These are phyloP conservation scores for Chlamydomonas urium DNA, from an alignment of 139 green algal genomes.

Conservation along the genomic window DNA sequence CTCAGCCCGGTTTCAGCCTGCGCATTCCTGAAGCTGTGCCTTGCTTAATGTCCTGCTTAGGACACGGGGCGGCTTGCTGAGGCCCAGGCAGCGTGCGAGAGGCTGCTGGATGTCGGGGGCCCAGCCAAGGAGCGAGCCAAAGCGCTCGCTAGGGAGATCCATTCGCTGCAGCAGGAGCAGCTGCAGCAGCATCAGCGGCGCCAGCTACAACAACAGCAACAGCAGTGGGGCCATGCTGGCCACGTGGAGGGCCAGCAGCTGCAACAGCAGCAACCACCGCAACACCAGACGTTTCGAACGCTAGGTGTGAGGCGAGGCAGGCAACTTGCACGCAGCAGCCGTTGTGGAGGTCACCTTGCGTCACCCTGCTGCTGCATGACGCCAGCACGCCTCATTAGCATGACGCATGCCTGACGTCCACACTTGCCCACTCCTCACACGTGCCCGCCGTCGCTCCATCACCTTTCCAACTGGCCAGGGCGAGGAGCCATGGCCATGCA, in stretches of 20 bases:
- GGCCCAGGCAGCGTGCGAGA: slow-evolving; percentile 60
- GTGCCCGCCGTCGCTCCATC: too few species aligned
- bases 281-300: too few species aligned
- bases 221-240: background rate
- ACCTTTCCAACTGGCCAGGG: too few species aligned
- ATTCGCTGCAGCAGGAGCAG: slow-evolving; percentile 8
- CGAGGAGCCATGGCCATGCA: background rate
- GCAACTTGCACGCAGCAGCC: background rate
- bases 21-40: background rate
- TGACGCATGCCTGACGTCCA: too few species aligned
- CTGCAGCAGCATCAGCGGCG: background rate
- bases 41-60: slow-evolving; percentile 20
- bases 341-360: background rate
- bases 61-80: slow-evolving; percentile 45
- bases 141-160: slow-evolving; percentile 65
- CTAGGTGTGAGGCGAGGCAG: background rate
- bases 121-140: slow-evolving; percentile 81
- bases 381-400: too few species aligned
- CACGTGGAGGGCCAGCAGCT: background rate
- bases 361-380: too few species aligned
- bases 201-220: background rate
- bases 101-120: slow-evolving; percentile 80
- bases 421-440: too few species aligned
- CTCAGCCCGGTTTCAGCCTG: background rate
- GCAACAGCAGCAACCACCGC: background rate